Base-by-base conservation (phyloP, 2,329 filamentous ascomycete genomes). In the Colletotrichum simmondsii region DNA sequence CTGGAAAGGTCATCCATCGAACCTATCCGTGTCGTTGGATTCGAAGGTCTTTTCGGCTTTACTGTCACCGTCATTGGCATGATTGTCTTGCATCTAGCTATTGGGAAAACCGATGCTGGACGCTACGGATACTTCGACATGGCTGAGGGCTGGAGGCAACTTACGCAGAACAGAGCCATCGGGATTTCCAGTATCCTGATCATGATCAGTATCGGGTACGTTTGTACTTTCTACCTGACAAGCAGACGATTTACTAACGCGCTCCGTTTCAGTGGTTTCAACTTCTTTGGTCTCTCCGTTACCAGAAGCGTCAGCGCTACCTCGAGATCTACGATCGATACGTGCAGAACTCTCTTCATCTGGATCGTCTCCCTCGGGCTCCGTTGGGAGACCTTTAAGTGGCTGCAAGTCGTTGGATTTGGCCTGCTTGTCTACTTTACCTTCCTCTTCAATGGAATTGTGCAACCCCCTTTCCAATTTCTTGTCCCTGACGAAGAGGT, bases 301-400 rank as follows among this genome's bases (percentile, higher is more conserved):
- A 99, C 97, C 1, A 91, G 94, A 73, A 92, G 85, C 74, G 95
- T 99, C 76, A 97, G 94, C 75, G 97, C 97, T 12, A 99, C 97
- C 0, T 95, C 96, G 1, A 92, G 97, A 74, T 97, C 95, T 37
- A 98, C 96, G 37, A 98, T 99, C 78, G 97, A 99, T 82, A 99
- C 97, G 1, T 98, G 95, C 87, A 92, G 96, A 53, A 99, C 97
- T 0, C 90, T 99, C 1, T 98, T 99, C 85, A 98, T 99, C 83
- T 99, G 97, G 97, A 89, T 99, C 32, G 94, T 98, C 16, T 97
- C 95, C 22, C 90, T 99, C 5, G 94, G 93, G 4, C 89, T 99
- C 2, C 95, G 95, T 73, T 99, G 97, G 97, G 97, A 99, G 85
- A 92, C 91, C 0, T 98, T 99, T 90, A 98, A 98, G 85, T 97